Base-by-base conservation (phyloP, 2,329 filamentous ascomycete genomes). In the Cryphonectria nitschkei region DNA sequence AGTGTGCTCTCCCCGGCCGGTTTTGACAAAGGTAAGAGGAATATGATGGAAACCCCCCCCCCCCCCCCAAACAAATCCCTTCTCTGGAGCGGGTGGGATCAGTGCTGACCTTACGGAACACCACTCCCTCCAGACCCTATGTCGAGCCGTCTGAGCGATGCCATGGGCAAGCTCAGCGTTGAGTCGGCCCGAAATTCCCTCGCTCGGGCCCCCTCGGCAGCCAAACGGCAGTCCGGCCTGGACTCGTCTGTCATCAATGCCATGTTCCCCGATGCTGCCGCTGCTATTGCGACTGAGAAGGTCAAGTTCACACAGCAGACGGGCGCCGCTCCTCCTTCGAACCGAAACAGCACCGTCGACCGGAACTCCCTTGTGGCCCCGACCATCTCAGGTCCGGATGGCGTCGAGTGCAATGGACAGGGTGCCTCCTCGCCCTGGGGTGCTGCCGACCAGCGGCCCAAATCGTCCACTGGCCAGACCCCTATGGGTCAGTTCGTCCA, bases 221-320 rank as follows among this genome's bases (percentile, higher is more conserved):
- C 90, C 67, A 98, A 98, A 84, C 91, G 96, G 76, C 96, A 97
- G 80, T 98, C 96, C 62, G 94, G 92, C n/a, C 89, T 99, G 70
- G 95, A 98, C 79, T 88, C 93, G 6, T 94, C 92, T 43, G 97
- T 94, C 34, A 98, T 99, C 82, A 97, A 97, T 82, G 94, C 94
- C 77, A 98, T 99, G 96, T 99, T 99, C 81, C 96, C 96, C 8
- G 96, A 99, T 84, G 96, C 96, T 61, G 96, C 96, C 19, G 95
- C 95, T 58, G 96, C 96, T n/a, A 98, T 99, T 80, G 95, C 95
- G 37, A 97, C 96, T 73, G 95, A 99, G 82, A 98, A 98, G 84
- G 95, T 95, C 71, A 97, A 98, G 80, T 98, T 97, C 79, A 97
- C 95, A 26, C 95, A 98, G 80, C 93, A 97, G 80, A 97, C 95